A percentile compares a stretch with the other conserved stretches of the same genome.
Evolutionary conservation across 805 yeast species (phyloP).

Genomic region (Metschnikowia peoriensis): DNA sequence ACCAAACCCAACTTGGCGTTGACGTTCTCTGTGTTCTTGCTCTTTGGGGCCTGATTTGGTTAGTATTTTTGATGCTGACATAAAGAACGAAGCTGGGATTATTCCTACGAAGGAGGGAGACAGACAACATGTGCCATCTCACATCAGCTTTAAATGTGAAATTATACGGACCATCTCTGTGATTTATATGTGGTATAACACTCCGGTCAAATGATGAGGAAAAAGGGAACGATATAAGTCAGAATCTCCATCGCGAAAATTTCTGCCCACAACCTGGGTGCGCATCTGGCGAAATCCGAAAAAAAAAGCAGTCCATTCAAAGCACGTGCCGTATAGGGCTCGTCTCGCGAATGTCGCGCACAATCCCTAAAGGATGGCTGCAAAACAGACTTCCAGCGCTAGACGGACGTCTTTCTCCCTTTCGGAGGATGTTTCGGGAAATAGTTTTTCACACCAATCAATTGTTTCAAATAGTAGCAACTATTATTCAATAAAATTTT

Average conservation of each 20-base stretch:
- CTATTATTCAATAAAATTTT: no score
- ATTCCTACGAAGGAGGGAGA: background rate
- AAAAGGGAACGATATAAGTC: background rate
- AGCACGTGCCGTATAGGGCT: conserved; percentile 17
- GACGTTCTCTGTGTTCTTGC: conserved; percentile 89
- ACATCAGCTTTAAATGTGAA: conserved; percentile 4
- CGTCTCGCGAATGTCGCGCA: conserved; percentile 5
- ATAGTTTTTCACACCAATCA: no score
- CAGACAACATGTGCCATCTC: background rate
- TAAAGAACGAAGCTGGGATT: background rate
- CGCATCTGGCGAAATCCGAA: background rate
- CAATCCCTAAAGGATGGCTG: background rate
- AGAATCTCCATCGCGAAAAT: conserved; percentile 11
- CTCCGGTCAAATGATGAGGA: conserved; percentile 77
- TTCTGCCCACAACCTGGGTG: conserved; percentile 10
- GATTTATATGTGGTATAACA: conserved; percentile 47
- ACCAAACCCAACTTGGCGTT: conserved; percentile 98
- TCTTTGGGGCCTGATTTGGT: conserved; percentile 85
- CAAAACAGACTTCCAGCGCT: background rate
- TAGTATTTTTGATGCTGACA: conserved; percentile 32
- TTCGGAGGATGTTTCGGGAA: background rate
- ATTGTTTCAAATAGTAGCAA: no score
- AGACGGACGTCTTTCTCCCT: background rate
- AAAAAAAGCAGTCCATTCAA: conserved; percentile 10
- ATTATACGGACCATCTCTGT: conserved; percentile 95